Conservation (phyloP, 768 basidiomycete genomes). For the Cantharellus cinnabarinus region DNA sequence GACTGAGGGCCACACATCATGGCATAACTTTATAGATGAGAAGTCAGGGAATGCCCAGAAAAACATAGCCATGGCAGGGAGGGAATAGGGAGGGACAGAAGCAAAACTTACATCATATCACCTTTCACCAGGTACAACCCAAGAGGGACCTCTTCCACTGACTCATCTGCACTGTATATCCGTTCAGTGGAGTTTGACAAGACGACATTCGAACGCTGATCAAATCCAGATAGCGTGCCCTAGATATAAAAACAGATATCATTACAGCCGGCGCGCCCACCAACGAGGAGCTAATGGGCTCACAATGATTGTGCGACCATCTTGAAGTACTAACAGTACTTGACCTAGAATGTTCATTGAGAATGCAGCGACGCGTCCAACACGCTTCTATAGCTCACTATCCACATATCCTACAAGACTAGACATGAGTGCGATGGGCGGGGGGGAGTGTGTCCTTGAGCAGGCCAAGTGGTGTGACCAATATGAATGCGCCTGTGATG, state of each 20-base stretch:
- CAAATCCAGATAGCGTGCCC: slow-evolving; percentile 83
- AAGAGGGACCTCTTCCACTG: slow-evolving; percentile 83
- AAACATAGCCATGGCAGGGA: neutral
- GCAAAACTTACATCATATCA: slow-evolving; percentile 70
- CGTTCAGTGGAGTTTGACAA: slow-evolving; percentile 87
- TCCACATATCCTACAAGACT: slow-evolving; percentile 85
- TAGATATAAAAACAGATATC: slow-evolving; percentile 15
- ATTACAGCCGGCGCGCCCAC: too few species aligned
- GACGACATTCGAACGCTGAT: slow-evolving; percentile 92
- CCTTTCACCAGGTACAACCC: slow-evolving; percentile 96
- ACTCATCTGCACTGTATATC: slow-evolving; percentile 76
- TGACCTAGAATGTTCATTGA: slow-evolving; percentile 31
- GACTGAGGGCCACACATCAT: too few species aligned
- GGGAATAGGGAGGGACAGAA: neutral
- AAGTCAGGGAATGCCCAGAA: too few species aligned
- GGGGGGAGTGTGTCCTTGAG: too few species aligned
- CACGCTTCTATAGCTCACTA: slow-evolving; percentile 26
- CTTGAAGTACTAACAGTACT: slow-evolving; percentile 86
- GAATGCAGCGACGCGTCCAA: neutral
- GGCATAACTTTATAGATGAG: too few species aligned
- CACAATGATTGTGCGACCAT: slow-evolving; percentile 87
- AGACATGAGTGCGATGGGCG: slow-evolving; percentile 31
- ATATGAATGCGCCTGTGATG: too few species aligned
- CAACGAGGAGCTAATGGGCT: neutral
- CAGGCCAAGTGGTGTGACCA: too few species aligned